phyloP scores from a whole-genome alignment of 306 rosid species.

The Trichosanthes truncata region DNA sequence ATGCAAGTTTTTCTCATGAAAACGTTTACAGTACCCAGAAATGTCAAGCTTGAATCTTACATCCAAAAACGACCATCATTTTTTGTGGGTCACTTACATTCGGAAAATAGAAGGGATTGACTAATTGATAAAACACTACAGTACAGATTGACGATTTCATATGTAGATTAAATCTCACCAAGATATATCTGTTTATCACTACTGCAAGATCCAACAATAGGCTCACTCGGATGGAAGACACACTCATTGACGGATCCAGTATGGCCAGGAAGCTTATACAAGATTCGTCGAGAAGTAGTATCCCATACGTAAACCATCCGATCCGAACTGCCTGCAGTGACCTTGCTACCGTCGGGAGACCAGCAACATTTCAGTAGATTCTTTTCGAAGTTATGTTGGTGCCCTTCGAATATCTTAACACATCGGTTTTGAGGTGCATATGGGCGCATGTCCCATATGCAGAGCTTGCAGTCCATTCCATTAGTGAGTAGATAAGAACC shows the following conservation, averaged over 20 bases:
- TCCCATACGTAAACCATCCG: constrained; percentile 91
- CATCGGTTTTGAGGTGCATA: constrained; percentile 94
- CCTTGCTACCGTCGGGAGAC: constrained; percentile 96
- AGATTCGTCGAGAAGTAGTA: constrained; percentile 74
- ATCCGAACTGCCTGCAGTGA: constrained; percentile 89
- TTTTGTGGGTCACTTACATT: neutral
- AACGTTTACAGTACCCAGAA: neutral
- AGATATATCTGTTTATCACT: constrained; percentile 86
- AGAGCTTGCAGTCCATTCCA: constrained; percentile 93
- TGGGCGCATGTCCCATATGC: constrained; percentile 97
- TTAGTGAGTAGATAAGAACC: constrained; percentile 94
- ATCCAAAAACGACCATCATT: neutral
- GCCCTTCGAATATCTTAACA: constrained; percentile 89
- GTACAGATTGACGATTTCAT: neutral
- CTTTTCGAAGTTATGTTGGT: constrained; percentile 90
- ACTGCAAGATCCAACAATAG: constrained; percentile 73
- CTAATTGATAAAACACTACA: neutral
- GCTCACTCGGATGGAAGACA: constrained; percentile 74
- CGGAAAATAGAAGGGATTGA: neutral
- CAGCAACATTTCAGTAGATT: constrained; percentile 78
- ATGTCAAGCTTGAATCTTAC: neutral
- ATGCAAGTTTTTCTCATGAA: neutral
- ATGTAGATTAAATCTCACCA: constrained; percentile 60
- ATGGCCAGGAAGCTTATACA: constrained; percentile 95
- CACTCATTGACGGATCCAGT: constrained; percentile 75